These are phyloP conservation scores for Coprinopsis sp. DNA, from an alignment of 768 basidiomycete genomes.

Conservation along the genomic window DNA sequence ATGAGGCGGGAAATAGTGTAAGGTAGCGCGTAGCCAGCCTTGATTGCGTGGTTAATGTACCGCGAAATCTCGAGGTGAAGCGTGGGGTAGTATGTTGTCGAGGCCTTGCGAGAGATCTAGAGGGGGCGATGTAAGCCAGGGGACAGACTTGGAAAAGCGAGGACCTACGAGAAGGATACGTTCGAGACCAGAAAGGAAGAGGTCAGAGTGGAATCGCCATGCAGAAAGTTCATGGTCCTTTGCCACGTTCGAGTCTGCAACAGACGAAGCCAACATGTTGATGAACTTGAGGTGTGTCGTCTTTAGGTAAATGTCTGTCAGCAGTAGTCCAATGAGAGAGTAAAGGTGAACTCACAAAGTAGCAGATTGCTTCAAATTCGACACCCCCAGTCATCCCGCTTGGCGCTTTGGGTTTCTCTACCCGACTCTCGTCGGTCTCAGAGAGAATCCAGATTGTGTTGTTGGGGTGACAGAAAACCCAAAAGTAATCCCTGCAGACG, in stretches of 20 bases:
- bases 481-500: slow-evolving; percentile 89
- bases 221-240: slow-evolving; percentile 74
- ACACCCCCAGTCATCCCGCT: slow-evolving; percentile 99
- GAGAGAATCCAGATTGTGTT: slow-evolving; percentile 86
- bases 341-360: slow-evolving; percentile 62
- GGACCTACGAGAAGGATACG: slow-evolving; percentile 76
- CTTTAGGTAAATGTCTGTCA: slow-evolving; percentile 33
- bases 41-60: slow-evolving; percentile 65
- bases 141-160: background rate
- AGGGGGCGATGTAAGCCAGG: background rate
- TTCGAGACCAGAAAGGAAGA: slow-evolving; percentile 90
- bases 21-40: slow-evolving; percentile 73
- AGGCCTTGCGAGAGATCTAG: slow-evolving; percentile 93
- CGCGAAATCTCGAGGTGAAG: slow-evolving; percentile 92
- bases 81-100: slow-evolving; percentile 88
- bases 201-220: slow-evolving; percentile 75
- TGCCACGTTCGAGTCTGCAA: slow-evolving; percentile 59
- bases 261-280: slow-evolving; percentile 69
- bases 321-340: background rate
- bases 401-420: slow-evolving; percentile 89
- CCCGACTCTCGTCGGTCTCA: slow-evolving; percentile 78
- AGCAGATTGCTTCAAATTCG: slow-evolving; percentile 95
- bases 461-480: slow-evolving; percentile 95
- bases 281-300: slow-evolving; percentile 84
- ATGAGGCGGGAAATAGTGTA: slow-evolving; percentile 77